Conservation (phyloP, 108 stramenopile species). For the Bacterosira constricta region DNA sequence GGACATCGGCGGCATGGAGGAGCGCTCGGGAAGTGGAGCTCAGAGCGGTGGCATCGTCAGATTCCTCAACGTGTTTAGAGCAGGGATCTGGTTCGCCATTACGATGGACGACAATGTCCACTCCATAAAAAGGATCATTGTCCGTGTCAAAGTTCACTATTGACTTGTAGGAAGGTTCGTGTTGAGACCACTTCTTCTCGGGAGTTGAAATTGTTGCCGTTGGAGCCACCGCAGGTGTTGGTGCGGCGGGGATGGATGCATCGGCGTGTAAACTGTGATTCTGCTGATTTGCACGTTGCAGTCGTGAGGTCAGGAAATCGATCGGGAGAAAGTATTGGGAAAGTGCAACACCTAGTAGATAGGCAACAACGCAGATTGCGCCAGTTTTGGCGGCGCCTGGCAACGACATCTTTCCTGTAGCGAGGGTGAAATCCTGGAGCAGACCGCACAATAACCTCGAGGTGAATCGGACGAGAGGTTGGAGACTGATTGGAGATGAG, state of each 20-base stretch:
- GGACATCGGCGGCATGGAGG: background rate
- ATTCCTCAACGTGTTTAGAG: conserved; percentile 19
- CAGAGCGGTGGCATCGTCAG: conserved; percentile 6
- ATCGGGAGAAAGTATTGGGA: conserved; percentile 19
- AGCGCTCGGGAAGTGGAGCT: conserved; percentile 13
- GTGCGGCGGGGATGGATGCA: background rate
- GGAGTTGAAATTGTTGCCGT: background rate
- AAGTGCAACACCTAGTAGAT: conserved; percentile 14
- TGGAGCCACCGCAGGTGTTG: background rate
- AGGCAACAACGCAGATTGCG: conserved; percentile 17
- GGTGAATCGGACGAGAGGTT: no score
- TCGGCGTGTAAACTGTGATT: no score
- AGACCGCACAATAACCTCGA: no score
- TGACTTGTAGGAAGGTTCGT: conserved; percentile 5
- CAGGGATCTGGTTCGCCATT: conserved; percentile 79
- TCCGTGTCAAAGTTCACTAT: conserved; percentile 7
- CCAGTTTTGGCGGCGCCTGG: background rate
- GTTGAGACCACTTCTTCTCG: background rate
- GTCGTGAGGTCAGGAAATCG: conserved; percentile 13
- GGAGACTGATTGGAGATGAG: no score
- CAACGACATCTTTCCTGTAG: no score
- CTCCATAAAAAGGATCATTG: conserved; percentile 25
- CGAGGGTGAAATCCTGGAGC: no score
- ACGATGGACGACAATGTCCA: conserved; percentile 61
- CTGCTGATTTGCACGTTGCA: no score